A percentile compares a stretch with the other conserved stretches of the same genome.
Conservation (phyloP, 2,329 filamentous ascomycete species). For the Stromatinia cepivora region DNA sequence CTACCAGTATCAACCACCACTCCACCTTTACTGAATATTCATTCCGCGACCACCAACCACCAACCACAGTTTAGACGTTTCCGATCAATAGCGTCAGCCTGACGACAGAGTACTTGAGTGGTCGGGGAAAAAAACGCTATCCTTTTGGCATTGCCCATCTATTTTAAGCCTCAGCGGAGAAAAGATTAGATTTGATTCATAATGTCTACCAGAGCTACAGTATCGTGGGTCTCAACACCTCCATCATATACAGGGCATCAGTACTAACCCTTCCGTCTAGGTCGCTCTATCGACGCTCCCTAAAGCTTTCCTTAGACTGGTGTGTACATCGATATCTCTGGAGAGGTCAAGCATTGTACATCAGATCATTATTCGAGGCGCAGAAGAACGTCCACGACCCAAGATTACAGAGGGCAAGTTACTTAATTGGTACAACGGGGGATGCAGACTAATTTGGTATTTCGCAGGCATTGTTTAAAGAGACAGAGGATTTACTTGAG, state of each 20-base stretch:
- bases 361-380: slow-evolving; percentile 90
- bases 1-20: slow-evolving; percentile 21
- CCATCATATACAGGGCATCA: background rate
- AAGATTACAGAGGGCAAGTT: slow-evolving; percentile 70
- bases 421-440: background rate
- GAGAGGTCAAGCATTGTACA: slow-evolving; percentile 95
- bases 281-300: slow-evolving; percentile 83
- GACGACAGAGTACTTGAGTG: background rate
- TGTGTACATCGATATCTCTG: slow-evolving; percentile 88
- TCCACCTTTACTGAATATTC: slow-evolving; percentile 21
- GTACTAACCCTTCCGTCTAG: slow-evolving; percentile 42
- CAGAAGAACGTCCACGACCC: slow-evolving; percentile 84
- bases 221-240: slow-evolving; percentile 37
- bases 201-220: slow-evolving; percentile 43
- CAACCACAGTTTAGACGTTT: slow-evolving; percentile 8
- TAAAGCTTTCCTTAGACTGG: slow-evolving; percentile 96
- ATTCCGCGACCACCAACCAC: slow-evolving; percentile 8
- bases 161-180: background rate
- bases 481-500: slow-evolving; percentile 84
- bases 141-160: background rate
- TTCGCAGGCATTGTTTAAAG: slow-evolving; percentile 72
- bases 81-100: slow-evolving; percentile 17
- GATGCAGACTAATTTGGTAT: slow-evolving; percentile 25
- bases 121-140: background rate
- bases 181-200: slow-evolving; percentile 4